Evolutionary conservation across 306 rosid genomes (phyloP).

Genomic region (Dalbergia oliveri): DNA sequence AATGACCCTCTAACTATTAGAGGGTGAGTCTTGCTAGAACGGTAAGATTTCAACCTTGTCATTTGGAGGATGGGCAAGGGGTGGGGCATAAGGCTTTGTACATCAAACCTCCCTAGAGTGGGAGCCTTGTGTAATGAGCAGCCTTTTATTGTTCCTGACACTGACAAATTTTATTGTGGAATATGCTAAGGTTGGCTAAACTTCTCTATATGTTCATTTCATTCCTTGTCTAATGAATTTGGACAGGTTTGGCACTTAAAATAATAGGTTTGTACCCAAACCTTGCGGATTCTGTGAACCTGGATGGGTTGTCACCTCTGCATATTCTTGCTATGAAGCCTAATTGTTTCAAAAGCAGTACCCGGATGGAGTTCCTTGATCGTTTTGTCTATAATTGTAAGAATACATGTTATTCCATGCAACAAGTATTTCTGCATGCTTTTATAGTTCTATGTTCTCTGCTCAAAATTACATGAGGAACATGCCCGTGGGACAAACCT

Average conservation of each 20-base stretch:
- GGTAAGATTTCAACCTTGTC: too few species aligned
- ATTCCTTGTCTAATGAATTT: slow-evolving; percentile 46
- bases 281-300: slow-evolving; percentile 46
- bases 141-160: too few species aligned
- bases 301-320: slow-evolving; percentile 51
- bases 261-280: slow-evolving; percentile 45
- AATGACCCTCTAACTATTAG: too few species aligned
- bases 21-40: too few species aligned
- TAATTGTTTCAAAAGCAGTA: slow-evolving; percentile 56
- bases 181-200: not conserved
- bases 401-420: not conserved
- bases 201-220: slow-evolving; percentile 10
- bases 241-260: slow-evolving; percentile 59
- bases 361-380: slow-evolving; percentile 47
- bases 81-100: too few species aligned
- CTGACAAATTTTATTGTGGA: not conserved
- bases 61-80: too few species aligned
- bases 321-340: slow-evolving; percentile 60
- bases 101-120: too few species aligned
- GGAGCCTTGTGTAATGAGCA: too few species aligned
- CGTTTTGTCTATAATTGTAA: slow-evolving; percentile 51
- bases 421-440: not conserved
- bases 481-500: not conserved
- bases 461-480: not conserved
- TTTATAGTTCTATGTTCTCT: not conserved